Conservation (phyloP, 2,329 filamentous ascomycete genomes). For the Trichoderma sp. region DNA sequence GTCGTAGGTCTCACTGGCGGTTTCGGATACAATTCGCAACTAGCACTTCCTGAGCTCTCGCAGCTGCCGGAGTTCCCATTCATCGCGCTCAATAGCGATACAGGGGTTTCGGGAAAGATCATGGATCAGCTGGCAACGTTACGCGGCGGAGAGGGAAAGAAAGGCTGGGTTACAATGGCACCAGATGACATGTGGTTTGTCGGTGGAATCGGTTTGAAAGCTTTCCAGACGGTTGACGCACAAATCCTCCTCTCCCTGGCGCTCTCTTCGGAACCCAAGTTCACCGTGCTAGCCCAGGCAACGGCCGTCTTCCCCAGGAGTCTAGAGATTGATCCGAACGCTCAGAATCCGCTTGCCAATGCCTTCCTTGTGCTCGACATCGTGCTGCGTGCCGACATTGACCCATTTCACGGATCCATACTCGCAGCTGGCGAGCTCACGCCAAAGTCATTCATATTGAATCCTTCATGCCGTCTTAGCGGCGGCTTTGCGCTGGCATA, state of each 20-base stretch:
- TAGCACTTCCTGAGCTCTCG: background rate
- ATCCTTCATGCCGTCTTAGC: background rate
- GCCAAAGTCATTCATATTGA: background rate
- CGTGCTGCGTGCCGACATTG: background rate
- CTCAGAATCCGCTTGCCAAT: background rate
- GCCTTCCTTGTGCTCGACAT: background rate
- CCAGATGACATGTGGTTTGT: background rate
- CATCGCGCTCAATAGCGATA: background rate
- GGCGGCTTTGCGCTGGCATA: background rate
- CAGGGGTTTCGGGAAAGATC: too few species aligned
- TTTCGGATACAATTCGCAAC: background rate
- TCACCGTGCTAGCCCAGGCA: background rate
- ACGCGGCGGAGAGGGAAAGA: background rate
- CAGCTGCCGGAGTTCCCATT: background rate
- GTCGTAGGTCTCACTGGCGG: background rate
- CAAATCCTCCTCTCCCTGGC: background rate
- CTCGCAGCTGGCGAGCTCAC: background rate
- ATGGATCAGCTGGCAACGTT: background rate
- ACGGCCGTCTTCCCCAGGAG: background rate
- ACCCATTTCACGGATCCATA: background rate
- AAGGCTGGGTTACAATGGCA: background rate
- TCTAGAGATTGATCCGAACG: background rate
- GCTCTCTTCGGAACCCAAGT: background rate
- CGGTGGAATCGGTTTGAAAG: background rate
- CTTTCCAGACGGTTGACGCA: background rate